Conservation (phyloP, 768 basidiomycete species). For the Boletus subcaerulescens region DNA sequence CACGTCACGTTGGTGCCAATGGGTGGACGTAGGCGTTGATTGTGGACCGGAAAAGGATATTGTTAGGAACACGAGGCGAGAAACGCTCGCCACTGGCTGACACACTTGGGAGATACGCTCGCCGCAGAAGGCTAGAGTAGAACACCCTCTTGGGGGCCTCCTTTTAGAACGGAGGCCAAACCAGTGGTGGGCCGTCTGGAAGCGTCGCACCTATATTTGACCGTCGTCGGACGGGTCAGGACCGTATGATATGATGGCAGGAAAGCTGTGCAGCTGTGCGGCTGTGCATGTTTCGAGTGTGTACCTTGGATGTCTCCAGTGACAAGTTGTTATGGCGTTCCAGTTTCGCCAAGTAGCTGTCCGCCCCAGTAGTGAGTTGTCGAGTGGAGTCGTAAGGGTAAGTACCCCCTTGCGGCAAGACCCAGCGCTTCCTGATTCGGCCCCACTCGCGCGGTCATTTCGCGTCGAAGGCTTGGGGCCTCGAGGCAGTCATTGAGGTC, state of each 20-base stretch:
- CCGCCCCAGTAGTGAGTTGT: neutral
- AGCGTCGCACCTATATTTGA: conserved; percentile 10
- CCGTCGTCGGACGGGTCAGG: neutral
- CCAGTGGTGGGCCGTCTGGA: conserved; percentile 1
- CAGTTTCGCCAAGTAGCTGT: neutral
- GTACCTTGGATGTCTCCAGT: neutral
- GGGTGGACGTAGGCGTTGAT: conserved; percentile 23
- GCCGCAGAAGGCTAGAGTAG: conserved; percentile 1
- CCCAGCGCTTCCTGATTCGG: conserved; percentile 12
- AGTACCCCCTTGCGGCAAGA: neutral
- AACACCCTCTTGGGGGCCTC: neutral
- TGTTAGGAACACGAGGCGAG: conserved; percentile 16
- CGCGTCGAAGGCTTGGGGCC: conserved; percentile 24
- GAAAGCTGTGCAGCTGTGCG: conserved; percentile 6
- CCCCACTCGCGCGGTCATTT: conserved; percentile 29
- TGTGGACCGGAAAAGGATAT: conserved; percentile 10
- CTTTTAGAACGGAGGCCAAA: conserved; percentile 1
- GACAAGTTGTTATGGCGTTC: conserved; percentile 2
- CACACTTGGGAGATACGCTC: conserved; percentile 1
- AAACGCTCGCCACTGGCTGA: conserved; percentile 10
- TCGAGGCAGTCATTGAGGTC: conserved; percentile 27
- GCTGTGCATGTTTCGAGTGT: conserved; percentile 11
- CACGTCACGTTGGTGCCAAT: conserved; percentile 15
- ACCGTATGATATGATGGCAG: neutral
- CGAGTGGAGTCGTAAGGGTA: too few species aligned